Conservation (phyloP, 768 basidiomycete species). For the Mycena galericulata region DNA sequence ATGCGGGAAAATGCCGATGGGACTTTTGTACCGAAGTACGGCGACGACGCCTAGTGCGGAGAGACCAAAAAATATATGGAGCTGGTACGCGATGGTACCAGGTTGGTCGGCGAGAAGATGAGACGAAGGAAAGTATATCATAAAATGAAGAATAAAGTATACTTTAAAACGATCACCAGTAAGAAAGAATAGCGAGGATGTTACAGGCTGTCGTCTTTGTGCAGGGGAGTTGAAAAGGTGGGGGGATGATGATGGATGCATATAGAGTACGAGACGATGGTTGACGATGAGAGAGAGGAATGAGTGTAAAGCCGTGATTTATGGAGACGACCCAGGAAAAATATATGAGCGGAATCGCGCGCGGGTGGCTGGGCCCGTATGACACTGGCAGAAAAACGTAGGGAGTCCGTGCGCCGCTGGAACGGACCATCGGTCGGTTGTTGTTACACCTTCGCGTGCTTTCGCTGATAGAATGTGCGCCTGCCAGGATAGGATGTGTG, state of each 20-base stretch:
- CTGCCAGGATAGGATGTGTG: constrained; percentile 62
- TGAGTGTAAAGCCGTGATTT: constrained; percentile 37
- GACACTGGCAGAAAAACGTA: constrained; percentile 34
- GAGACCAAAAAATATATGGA: constrained; percentile 31
- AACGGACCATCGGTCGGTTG: constrained; percentile 31
- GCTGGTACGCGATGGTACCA: constrained; percentile 26
- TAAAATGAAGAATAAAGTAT: constrained; percentile 91
- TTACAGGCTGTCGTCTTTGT: constrained; percentile 64
- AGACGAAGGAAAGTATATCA: constrained; percentile 58
- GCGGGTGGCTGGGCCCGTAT: constrained; percentile 35
- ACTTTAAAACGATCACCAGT: constrained; percentile 70
- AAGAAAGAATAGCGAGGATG: constrained; percentile 54
- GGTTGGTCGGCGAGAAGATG: constrained; percentile 37
- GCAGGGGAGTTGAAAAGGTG: constrained; percentile 59
- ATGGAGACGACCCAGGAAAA: constrained; percentile 33
- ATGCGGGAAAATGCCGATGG: constrained; percentile 33
- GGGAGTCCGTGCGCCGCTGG: constrained; percentile 20
- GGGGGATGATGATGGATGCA: constrained; percentile 68
- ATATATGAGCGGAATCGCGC: constrained; percentile 38
- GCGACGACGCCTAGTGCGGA: constrained; percentile 30
- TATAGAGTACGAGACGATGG: constrained; percentile 62
- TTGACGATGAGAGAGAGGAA: constrained; percentile 46
- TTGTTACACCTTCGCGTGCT: constrained; percentile 36
- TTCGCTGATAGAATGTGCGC: constrained; percentile 58
- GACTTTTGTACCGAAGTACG: constrained; percentile 33